Conservation (phyloP, 2,329 filamentous ascomycete genomes). For the Fusarium chaquense region DNA sequence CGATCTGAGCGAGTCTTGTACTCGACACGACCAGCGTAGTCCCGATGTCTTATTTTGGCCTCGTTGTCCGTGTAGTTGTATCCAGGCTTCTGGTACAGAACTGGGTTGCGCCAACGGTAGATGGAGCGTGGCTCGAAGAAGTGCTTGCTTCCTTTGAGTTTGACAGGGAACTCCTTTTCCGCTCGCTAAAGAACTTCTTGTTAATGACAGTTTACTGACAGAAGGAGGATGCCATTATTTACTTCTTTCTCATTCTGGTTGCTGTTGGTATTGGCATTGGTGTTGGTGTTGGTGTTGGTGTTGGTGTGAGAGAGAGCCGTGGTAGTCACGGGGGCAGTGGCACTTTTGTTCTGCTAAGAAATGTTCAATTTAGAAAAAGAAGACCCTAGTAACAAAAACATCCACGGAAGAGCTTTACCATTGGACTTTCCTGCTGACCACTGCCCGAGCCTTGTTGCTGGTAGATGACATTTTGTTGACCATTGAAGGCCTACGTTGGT, state of each 20-base stretch:
- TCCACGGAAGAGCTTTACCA: slow-evolving; percentile 48
- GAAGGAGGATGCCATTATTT: slow-evolving; percentile 6
- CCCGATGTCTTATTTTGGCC: slow-evolving; percentile 38
- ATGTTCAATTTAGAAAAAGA: slow-evolving; percentile 39
- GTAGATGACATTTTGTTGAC: slow-evolving; percentile 39
- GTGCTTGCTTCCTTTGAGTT: slow-evolving; percentile 42
- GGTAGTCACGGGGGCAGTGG: slow-evolving; percentile 29
- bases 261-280: slow-evolving; percentile 11
- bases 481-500: slow-evolving; percentile 31
- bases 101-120: slow-evolving; percentile 41
- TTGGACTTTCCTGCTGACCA: slow-evolving; percentile 44
- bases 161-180: slow-evolving; percentile 46
- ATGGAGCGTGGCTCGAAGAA: slow-evolving; percentile 40
- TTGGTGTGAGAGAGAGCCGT: slow-evolving; percentile 11
- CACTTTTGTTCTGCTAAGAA: slow-evolving; percentile 43
- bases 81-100: slow-evolving; percentile 42
- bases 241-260: slow-evolving; percentile 35
- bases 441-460: slow-evolving; percentile 38
- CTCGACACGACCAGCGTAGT: slow-evolving; percentile 42
- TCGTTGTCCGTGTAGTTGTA: slow-evolving; percentile 37
- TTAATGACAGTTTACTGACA: slow-evolving; percentile 15
- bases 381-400: slow-evolving; percentile 44
- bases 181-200: slow-evolving; percentile 17
- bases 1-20: slow-evolving; percentile 43
- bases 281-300: slow-evolving; percentile 16